Conservation (phyloP, 73 alveolate genomes). For the Diophrys appendiculata region DNA sequence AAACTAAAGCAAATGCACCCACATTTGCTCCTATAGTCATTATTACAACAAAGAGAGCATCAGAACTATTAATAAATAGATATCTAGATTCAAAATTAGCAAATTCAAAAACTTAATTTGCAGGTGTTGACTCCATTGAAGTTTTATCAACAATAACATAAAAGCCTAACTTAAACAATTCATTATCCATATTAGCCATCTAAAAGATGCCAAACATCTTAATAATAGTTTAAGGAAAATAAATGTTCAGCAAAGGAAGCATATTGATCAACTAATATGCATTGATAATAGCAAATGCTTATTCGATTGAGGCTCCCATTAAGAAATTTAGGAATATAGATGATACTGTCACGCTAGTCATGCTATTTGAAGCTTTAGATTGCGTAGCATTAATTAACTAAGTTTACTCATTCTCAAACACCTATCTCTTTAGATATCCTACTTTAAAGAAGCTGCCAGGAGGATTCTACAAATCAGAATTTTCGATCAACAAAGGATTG, state of each 20-base stretch:
- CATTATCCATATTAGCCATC: not conserved
- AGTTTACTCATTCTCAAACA: not conserved
- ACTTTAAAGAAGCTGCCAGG: not conserved
- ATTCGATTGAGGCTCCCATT: not conserved
- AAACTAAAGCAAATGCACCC: not conserved
- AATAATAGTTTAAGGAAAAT: not conserved
- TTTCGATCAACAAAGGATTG: not conserved
- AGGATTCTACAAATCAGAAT: not conserved
- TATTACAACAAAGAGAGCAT: not conserved
- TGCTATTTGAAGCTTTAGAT: not conserved
- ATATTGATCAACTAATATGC: not conserved
- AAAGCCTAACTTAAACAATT: not conserved
- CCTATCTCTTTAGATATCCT: not conserved
- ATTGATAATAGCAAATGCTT: not conserved
- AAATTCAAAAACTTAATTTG: not conserved
- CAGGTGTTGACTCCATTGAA: not conserved
- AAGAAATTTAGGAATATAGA: not conserved
- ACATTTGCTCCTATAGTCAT: not conserved
- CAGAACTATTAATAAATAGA: not conserved
- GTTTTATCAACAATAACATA: too few relatives aligned
- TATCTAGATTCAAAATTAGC: not conserved
- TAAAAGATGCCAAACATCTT: not conserved
- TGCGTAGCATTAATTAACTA: not conserved
- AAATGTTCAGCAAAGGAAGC: not conserved
- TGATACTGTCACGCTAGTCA: not conserved